Evolutionary conservation across 305 asterid species (phyloP).

Genomic region (Fraxinus velutina): DNA sequence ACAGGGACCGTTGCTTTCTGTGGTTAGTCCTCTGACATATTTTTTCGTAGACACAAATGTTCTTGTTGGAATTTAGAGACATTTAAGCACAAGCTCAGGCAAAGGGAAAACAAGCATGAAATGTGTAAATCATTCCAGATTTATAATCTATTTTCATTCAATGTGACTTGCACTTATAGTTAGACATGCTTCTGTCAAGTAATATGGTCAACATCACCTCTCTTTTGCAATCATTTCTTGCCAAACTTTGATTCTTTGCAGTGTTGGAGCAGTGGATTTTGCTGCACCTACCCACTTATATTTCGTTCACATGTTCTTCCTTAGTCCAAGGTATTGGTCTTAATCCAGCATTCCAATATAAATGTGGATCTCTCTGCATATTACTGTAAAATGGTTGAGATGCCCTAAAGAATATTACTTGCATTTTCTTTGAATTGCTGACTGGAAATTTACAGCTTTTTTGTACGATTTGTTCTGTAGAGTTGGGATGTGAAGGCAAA

Average conservation of each 20-base stretch:
- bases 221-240: slow-evolving; percentile 7
- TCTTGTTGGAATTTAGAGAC: neutral
- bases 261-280: slow-evolving; percentile 95
- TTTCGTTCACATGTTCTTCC: slow-evolving; percentile 55
- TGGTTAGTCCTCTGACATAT: slow-evolving; percentile 49
- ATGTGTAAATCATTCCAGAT: neutral
- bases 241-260: slow-evolving; percentile 35
- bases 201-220: neutral
- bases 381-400: neutral
- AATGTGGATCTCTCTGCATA: neutral
- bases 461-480: neutral
- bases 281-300: slow-evolving; percentile 93
- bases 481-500: neutral
- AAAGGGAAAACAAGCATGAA: neutral
- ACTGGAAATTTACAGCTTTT: neutral
- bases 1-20: slow-evolving; percentile 95
- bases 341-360: neutral
- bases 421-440: neutral
- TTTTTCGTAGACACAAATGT: neutral
- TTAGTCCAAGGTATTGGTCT: slow-evolving; percentile 41
- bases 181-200: neutral
- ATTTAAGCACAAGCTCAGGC: neutral
- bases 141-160: slow-evolving; percentile 6
- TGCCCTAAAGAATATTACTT: neutral
- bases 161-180: neutral